Percentiles rank a stretch among this genome's conserved stretches.
Evolutionary conservation across 2,329 filamentous ascomycete genomes (phyloP).

Genomic region (Cercospora zeae-maydis): DNA sequence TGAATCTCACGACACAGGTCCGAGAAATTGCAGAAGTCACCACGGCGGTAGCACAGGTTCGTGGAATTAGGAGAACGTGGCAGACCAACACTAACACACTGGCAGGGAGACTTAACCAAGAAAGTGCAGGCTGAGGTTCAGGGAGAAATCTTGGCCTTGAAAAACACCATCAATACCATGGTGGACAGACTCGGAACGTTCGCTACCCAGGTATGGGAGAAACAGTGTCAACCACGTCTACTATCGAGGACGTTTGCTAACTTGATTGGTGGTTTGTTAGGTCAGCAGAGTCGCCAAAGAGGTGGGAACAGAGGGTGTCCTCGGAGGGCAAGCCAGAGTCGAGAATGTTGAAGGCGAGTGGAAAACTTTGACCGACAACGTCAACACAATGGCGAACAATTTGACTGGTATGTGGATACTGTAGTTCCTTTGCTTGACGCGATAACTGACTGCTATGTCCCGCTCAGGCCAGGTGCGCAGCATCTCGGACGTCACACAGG

Average conservation of each 20-base stretch:
- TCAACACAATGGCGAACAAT: conserved; percentile 65
- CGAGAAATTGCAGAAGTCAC: conserved; percentile 54
- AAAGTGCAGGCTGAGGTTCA: conserved; percentile 53
- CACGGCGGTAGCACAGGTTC: conserved; percentile 47
- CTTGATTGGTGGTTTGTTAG: conserved; percentile 30
- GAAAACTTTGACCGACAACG: conserved; percentile 64
- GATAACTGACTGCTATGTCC: background rate
- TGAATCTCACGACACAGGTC: conserved; percentile 50
- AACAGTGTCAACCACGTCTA: background rate
- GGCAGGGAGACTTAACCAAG: conserved; percentile 47
- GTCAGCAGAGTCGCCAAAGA: conserved; percentile 64
- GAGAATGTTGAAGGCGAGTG: conserved; percentile 65
- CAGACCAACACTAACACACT: background rate
- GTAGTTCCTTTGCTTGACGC: background rate
- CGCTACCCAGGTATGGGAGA: conserved; percentile 45
- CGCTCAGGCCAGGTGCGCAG: conserved; percentile 64
- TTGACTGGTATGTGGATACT: conserved; percentile 42
- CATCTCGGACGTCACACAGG: conserved; percentile 91
- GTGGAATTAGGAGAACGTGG: background rate
- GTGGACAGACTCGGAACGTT: conserved; percentile 63
- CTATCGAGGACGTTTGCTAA: background rate
- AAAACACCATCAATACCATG: conserved; percentile 78
- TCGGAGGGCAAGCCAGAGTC: conserved; percentile 62
- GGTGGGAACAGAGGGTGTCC: conserved; percentile 61
- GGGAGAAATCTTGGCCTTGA: conserved; percentile 59